A percentile compares a stretch with the other conserved stretches of the same genome.
Conservation (phyloP, 108 stramenopile genomes). For the Bacterosira constricta region DNA sequence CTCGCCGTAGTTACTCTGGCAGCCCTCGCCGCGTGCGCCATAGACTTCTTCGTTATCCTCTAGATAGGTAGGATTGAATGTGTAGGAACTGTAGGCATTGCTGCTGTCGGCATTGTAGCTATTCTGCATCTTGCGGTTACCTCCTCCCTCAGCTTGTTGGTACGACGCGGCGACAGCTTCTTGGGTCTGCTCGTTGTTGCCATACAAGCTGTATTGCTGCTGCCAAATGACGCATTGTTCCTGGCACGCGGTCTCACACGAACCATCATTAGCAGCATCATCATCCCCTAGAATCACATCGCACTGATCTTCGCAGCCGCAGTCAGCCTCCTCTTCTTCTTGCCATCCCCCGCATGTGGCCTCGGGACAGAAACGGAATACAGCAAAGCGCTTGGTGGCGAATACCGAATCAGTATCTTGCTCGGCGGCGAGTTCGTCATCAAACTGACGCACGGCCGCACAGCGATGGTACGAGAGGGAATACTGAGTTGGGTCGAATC, state of each 20-base stretch:
- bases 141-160: no score
- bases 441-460: slow-evolving; percentile 47
- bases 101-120: background rate
- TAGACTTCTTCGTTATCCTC: background rate
- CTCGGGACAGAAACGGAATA: slow-evolving; percentile 81
- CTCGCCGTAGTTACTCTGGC: slow-evolving; percentile 73
- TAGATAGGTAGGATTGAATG: background rate
- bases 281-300: background rate
- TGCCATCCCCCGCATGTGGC: slow-evolving; percentile 50
- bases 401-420: slow-evolving; percentile 58
- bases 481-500: slow-evolving; percentile 66
- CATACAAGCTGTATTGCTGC: background rate
- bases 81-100: background rate
- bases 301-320: slow-evolving; percentile 6
- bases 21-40: slow-evolving; percentile 56
- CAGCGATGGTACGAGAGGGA: slow-evolving; percentile 84
- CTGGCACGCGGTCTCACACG: background rate
- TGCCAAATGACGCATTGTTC: slow-evolving; percentile 1
- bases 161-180: no score
- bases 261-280: background rate
- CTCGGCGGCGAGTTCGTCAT: slow-evolving; percentile 48
- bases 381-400: slow-evolving; percentile 71
- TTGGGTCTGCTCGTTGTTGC: background rate
- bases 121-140: no score
- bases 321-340: slow-evolving; percentile 9